Evolutionary conservation across 495 filamentous ascomycete species (phyloP), one percentile per base, ranked within the genome.

Genomic region (Penicillium lagena): DNA sequence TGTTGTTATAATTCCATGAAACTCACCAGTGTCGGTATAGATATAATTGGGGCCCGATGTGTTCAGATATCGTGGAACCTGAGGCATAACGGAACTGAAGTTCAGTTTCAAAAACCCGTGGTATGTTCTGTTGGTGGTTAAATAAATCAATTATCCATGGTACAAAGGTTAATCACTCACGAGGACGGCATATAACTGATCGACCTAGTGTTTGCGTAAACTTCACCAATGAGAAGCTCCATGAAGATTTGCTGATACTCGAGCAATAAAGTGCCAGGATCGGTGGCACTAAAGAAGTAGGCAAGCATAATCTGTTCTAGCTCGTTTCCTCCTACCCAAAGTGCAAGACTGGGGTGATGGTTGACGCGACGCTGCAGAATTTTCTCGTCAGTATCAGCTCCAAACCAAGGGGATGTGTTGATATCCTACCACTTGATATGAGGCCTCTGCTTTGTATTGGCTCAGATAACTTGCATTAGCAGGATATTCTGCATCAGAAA

Each of bases 321-420:
- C 50, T 86, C 82, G 38, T 86, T 86, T 17, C 79, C 78, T 13
- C 80, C 81, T 3, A 79, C 79, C 82, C 82, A 85, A n/a, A 83
- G 53, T 1, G 80, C 81, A 12, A 86, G 58, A 0, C 78, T 82
- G 33, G 82, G 81, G 54, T 85, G 82, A 48, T 85, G 79, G 48
- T 85, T 85, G 15, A 80, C 59, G 11, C 82, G 64, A 29, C 82
- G 71, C 9, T 82, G 78, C 30, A 22, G 22, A 22, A 22, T 22
- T 22, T 2, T 4, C 22, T 22, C 6, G 22, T 22, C 4, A 22
- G 22, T 22, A 22, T 22, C 22, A 4, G 22, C 22, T 22, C 22
- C 22, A 0, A 4, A 22, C 22, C 22, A 22, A 3, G 22, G 22
- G 22, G 22, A 22, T 22, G 22, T 22, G 22, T 22, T 22, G 22